Percentiles rank a stretch among this genome's conserved stretches.
These are phyloP conservation scores for Tulasnella sp. DNA, from an alignment of 768 basidiomycete genomes.

Conservation along the genomic window DNA sequence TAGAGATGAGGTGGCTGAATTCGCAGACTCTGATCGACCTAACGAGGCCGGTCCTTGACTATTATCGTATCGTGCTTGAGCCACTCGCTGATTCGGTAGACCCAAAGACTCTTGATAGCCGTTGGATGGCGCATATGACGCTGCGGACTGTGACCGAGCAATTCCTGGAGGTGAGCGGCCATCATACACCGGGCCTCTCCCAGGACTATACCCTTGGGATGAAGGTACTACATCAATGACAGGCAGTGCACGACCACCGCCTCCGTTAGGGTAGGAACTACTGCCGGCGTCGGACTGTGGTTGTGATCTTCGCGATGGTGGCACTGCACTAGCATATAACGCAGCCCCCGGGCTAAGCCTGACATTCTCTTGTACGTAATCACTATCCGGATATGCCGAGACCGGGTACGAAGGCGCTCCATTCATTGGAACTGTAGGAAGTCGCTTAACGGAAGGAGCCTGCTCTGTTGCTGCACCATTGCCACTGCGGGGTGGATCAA, in stretches of 20 bases:
- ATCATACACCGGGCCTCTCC: neutral
- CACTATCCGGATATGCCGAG: neutral
- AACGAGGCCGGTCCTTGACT: no score
- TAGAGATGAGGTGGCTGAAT: neutral
- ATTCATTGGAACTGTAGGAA: conserved; percentile 1
- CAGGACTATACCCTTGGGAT: neutral
- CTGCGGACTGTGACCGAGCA: neutral
- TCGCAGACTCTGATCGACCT: no score
- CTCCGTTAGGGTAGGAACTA: no score
- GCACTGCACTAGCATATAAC: conserved; percentile 5
- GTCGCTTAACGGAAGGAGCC: neutral
- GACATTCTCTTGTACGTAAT: neutral
- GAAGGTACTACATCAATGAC: conserved; percentile 13
- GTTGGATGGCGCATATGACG: no score
- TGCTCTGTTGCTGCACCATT: neutral
- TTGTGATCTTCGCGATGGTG: conserved; percentile 5
- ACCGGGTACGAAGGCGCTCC: neutral
- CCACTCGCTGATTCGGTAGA: no score
- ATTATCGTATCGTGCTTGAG: no score
- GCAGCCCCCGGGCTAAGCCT: conserved; percentile 2
- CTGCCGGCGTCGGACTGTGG: neutral
- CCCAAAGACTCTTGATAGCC: no score
- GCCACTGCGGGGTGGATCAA: neutral
- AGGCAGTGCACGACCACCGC: neutral
- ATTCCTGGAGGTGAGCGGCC: neutral